Base-by-base conservation (phyloP, 1,139 yeast species). In the Magnusiomyces ingens region DNA sequence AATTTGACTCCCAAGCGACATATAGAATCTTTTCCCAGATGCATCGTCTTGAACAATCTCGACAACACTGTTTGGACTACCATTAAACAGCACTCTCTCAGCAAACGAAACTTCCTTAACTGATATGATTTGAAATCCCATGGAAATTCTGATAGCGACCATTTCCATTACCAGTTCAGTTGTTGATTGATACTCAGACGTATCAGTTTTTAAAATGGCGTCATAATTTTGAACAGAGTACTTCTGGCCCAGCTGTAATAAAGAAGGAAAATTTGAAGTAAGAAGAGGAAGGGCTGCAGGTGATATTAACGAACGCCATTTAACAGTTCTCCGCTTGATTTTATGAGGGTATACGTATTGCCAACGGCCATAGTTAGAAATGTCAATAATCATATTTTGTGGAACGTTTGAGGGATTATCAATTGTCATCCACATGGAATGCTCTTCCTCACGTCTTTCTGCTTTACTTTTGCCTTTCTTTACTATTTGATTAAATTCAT, bases 281-380 rank as follows among this genome's bases (percentile, higher is more conserved):
- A 88, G 82, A 0, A 85, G 73, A 0, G 99, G 99, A 22, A 94
- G 71, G 2, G 95, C 84, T 0, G 98, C 98, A 0, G 99, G 99
- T 0, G 96, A 82, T 38, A 89, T 85, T 53, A 94, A 75, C 0
- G 98, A 91, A 55, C 88, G 79, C 99, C 99, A 94, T 65, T 91
- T 91, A 47, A 91, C 84, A 12, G 80, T 75, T 60, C 82, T 78
- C 48, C 90, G 73, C 52, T 79, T 80, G 22, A 82, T 80, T 46
- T 79, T 78, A 13, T 77, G 76, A 0, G 97, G 96, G 63, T 88
- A 87, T 0, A 88, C 94, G 67, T 86, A 89, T 53, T 82, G 84
- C 99, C 99, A 94, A 58, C 95, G 77, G 44, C 87, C 79, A 64
- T 80, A 79, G 22, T 64, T 66, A 12, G 67, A 60, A 18, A 65